phyloP scores from a whole-genome alignment of 1,284 basidiomycete genomes.

The Tylopilus sp. region DNA sequence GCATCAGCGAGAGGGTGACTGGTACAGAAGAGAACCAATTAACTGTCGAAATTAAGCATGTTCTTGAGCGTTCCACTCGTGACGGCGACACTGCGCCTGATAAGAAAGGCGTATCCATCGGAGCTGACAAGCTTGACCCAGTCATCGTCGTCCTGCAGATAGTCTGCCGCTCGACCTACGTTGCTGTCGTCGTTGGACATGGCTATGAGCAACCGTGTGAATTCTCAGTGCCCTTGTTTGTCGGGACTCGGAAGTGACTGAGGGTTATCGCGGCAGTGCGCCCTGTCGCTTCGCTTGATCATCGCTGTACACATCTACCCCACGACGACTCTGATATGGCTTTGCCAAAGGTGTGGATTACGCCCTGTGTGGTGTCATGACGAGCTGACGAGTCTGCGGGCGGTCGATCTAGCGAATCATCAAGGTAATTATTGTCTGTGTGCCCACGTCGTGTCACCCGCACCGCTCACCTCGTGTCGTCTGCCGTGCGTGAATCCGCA shows the following conservation, averaged over 20 bases:
- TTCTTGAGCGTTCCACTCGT: constrained; percentile 50
- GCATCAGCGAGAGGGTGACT: constrained; percentile 10
- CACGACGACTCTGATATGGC: constrained; percentile 28
- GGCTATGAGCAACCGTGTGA: constrained; percentile 17
- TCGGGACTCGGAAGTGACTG: constrained; percentile 20
- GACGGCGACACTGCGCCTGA: constrained; percentile 49
- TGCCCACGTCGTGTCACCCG: constrained; percentile 15
- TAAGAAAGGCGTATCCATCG: constrained; percentile 52
- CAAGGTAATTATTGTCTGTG: constrained; percentile 40
- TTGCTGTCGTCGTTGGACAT: constrained; percentile 21
- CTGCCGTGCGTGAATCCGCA: constrained; percentile 4
- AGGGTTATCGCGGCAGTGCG: background rate
- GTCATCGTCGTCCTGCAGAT: constrained; percentile 30
- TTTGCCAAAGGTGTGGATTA: constrained; percentile 27
- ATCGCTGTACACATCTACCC: constrained; percentile 16
- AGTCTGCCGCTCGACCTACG: constrained; percentile 20
- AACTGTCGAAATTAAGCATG: constrained; percentile 36
- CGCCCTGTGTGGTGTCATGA: background rate
- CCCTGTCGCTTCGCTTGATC: constrained; percentile 8
- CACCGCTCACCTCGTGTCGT: constrained; percentile 20
- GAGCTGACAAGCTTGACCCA: constrained; percentile 53
- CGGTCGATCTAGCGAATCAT: constrained; percentile 47
- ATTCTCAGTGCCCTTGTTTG: constrained; percentile 2
- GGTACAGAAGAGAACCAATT: constrained; percentile 14
- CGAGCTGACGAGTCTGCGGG: constrained; percentile 14